phyloP scores from a whole-genome alignment of 23 red algal species.

The Agarophyton chilense region DNA sequence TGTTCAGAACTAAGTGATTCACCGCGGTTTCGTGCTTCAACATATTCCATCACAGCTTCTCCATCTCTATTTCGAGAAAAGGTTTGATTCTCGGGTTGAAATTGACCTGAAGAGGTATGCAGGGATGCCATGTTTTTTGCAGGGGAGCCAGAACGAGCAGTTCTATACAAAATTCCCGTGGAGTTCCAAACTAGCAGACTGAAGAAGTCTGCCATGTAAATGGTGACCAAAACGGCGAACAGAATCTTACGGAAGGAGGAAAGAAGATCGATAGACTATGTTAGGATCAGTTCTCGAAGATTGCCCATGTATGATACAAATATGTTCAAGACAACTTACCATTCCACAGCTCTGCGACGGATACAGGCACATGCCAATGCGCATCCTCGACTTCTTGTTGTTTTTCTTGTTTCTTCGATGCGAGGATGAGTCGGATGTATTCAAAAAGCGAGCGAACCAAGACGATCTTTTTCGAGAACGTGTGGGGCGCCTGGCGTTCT shows the following conservation, averaged over 20 bases:
- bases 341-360: constrained; percentile 28
- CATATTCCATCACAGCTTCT: not conserved
- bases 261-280: not conserved
- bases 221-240: constrained; percentile 28
- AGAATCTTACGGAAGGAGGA: constrained; percentile 18
- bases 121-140: not conserved
- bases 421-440: not conserved
- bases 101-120: not conserved
- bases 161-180: not conserved
- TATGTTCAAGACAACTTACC: constrained; percentile 12
- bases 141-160: not conserved
- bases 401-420: not conserved
- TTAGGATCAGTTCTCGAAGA: not conserved
- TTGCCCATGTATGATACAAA: no score
- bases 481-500: not conserved
- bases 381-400: constrained; percentile 22
- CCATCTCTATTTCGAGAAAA: not conserved
- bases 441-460: not conserved
- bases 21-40: not conserved
- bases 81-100: not conserved
- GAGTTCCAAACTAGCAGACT: constrained; percentile 16
- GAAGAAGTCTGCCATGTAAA: constrained; percentile 69
- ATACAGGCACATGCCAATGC: constrained; percentile 5
- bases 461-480: not conserved
- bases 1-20: not conserved